Conservation (phyloP, 306 rosid species). For the Quercus dentata region DNA sequence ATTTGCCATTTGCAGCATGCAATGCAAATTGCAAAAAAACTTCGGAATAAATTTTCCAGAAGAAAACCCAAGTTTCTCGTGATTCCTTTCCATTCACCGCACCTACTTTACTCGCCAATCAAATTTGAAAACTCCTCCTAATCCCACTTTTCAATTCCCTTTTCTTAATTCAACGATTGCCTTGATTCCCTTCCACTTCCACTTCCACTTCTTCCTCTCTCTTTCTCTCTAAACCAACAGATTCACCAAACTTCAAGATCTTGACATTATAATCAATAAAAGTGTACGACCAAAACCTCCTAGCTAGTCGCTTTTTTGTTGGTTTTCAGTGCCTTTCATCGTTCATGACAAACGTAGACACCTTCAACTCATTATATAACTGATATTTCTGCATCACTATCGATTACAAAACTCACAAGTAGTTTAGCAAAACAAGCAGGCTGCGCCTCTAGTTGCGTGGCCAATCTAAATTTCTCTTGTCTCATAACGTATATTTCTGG, state of each 20-base stretch:
- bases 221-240: neutral
- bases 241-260: constrained; percentile 12
- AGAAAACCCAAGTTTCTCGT: constrained; percentile 64
- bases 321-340: neutral
- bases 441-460: constrained; percentile 5
- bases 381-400: neutral
- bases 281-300: neutral
- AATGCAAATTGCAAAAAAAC: constrained; percentile 34
- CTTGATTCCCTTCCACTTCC: constrained; percentile 11
- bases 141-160: constrained; percentile 41
- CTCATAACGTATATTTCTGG: too few species aligned
- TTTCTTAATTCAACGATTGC: constrained; percentile 3
- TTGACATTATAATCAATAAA: neutral
- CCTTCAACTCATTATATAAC: neutral
- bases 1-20: constrained; percentile 38
- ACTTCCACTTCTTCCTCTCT: constrained; percentile 13
- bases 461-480: neutral
- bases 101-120: constrained; percentile 38
- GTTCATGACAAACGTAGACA: neutral
- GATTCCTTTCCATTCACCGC: constrained; percentile 48
- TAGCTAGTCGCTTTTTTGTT: neutral
- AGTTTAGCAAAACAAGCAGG: neutral
- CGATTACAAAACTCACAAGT: neutral
- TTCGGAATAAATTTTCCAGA: constrained; percentile 50
- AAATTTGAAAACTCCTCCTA: constrained; percentile 32